phyloP scores from a whole-genome alignment of 2,329 filamentous ascomycete species.

The Aspergillus sergii region DNA sequence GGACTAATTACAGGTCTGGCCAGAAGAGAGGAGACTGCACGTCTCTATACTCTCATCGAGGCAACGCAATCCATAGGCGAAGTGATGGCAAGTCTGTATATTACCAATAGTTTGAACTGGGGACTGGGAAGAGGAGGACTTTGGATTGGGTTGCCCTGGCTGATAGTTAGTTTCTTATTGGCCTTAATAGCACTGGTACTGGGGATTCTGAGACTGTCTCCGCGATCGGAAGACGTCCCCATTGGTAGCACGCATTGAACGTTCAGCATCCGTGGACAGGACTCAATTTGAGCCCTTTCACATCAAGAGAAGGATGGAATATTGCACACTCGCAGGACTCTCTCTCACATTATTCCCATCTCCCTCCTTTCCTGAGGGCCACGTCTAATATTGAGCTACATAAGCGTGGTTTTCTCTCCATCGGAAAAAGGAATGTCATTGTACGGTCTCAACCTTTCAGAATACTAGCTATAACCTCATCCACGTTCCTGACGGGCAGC shows the following conservation, averaged over 20 bases:
- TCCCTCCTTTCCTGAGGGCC: too few species aligned
- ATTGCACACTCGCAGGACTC: too few species aligned
- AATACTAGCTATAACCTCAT: slow-evolving; percentile 14
- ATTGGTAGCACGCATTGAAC: too few species aligned
- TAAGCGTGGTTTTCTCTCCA: too few species aligned
- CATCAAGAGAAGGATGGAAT: too few species aligned
- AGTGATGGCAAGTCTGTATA: slow-evolving; percentile 50
- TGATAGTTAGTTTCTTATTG: slow-evolving; percentile 41
- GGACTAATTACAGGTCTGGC: slow-evolving; percentile 53
- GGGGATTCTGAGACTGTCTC: slow-evolving; percentile 13
- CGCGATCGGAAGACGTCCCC: too few species aligned
- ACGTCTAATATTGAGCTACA: too few species aligned
- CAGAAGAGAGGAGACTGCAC: slow-evolving; percentile 51
- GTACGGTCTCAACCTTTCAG: too few species aligned
- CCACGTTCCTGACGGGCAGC: not conserved
- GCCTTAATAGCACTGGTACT: slow-evolving; percentile 32
- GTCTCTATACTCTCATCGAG: slow-evolving; percentile 53
- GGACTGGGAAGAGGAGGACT: slow-evolving; percentile 49
- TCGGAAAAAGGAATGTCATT: too few species aligned
- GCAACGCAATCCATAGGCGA: slow-evolving; percentile 52
- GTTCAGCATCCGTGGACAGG: too few species aligned
- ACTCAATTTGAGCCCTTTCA: too few species aligned
- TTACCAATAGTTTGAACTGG: slow-evolving; percentile 50
- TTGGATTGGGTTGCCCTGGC: slow-evolving; percentile 54
- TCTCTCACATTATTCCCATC: too few species aligned